A percentile compares a stretch with the other conserved stretches of the same genome.
These are phyloP conservation scores for Saccharomyces paradoxus DNA, from an alignment of 805 yeast genomes.

Conservation along the genomic window DNA sequence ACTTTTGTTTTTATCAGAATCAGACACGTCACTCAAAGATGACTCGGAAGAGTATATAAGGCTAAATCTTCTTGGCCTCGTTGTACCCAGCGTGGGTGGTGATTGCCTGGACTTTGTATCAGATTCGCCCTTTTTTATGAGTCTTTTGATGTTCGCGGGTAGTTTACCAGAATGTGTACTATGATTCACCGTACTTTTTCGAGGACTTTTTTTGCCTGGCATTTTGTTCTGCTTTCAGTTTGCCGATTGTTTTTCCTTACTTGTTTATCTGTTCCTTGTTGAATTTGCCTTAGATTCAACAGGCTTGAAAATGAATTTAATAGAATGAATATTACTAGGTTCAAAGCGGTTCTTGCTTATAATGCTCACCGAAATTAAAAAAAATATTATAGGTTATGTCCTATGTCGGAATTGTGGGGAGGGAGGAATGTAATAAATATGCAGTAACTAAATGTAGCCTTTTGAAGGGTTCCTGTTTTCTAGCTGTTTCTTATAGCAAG, in stretches of 20 bases:
- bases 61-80: constrained; percentile 36
- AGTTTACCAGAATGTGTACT: constrained; percentile 4
- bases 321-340: neutral
- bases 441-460: neutral
- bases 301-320: neutral
- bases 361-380: neutral
- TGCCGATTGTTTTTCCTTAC: neutral
- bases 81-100: neutral
- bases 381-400: neutral
- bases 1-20: constrained; percentile 27
- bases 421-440: neutral
- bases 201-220: constrained; percentile 22
- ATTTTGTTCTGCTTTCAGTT: neutral
- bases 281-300: neutral
- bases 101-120: neutral
- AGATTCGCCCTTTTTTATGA: constrained; percentile 2
- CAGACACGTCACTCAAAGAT: constrained; percentile 33
- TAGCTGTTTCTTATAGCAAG: neutral
- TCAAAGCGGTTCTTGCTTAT: too few species aligned
- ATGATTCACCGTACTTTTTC: constrained; percentile 10
- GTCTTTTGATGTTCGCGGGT: constrained; percentile 6
- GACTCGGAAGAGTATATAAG: constrained; percentile 38
- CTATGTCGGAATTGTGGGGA: neutral
- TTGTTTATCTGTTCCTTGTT: neutral
- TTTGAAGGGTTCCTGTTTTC: neutral